phyloP scores from a whole-genome alignment of 169 alveolate species.

The Plasmodium vinckei region DNA sequence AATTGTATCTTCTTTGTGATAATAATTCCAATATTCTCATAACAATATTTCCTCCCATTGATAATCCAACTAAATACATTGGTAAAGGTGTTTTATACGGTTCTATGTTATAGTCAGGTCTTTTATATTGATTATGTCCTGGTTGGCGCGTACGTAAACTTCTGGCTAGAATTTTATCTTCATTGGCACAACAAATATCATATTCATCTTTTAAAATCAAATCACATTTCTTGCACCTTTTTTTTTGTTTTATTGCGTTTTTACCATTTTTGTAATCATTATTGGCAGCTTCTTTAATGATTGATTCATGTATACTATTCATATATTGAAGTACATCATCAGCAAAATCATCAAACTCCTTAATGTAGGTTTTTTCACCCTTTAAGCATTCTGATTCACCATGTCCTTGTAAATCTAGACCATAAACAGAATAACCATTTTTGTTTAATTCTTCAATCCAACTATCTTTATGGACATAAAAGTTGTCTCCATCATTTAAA shows the following conservation, averaged over 20 bases:
- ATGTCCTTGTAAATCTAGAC: conserved; percentile 25
- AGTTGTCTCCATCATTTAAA: conserved; percentile 4
- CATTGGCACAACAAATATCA: background rate
- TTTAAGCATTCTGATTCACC: conserved; percentile 16
- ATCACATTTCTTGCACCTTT: background rate
- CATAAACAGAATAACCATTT: conserved; percentile 18
- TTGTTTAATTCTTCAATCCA: conserved; percentile 26
- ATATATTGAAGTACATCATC: conserved; percentile 13
- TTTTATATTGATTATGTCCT: background rate
- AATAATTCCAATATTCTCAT: conserved; percentile 48
- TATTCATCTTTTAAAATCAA: background rate
- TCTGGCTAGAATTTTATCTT: background rate
- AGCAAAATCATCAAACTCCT: conserved; percentile 5
- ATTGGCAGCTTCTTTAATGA: background rate
- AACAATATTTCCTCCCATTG: conserved; percentile 84
- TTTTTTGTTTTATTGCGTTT: background rate
- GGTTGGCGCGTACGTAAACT: background rate
- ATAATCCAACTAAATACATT: conserved; percentile 74
- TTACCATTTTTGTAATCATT: background rate
- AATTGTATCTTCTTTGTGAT: background rate
- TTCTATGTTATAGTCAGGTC: background rate
- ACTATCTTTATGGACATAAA: conserved; percentile 9
- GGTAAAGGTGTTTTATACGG: conserved; percentile 6
- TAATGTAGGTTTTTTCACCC: conserved; percentile 11
- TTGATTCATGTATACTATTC: conserved; percentile 11